These are phyloP conservation scores for Aspergillus pseudoterreus DNA, from an alignment of 2,329 filamentous ascomycete species.

Conservation along the genomic window DNA sequence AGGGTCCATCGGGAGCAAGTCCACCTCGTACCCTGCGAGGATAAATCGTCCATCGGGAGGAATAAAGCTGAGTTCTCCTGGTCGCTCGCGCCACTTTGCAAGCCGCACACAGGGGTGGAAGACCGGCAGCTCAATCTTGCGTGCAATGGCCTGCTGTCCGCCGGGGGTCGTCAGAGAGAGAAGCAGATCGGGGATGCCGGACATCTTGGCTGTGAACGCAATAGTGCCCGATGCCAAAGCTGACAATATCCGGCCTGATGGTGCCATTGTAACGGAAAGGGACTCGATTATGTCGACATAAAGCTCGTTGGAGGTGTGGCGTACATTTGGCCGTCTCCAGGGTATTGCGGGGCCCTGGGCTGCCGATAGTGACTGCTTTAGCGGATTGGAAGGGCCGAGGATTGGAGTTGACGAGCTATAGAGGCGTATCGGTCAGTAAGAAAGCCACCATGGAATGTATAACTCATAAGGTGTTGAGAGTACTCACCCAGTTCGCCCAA, in stretches of 20 bases:
- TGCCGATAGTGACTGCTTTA: conserved; percentile 39
- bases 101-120: conserved; percentile 95
- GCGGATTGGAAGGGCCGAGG: conserved; percentile 35
- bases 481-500: conserved; percentile 71
- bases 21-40: conserved; percentile 88
- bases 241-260: conserved; percentile 80
- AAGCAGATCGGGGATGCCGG: conserved; percentile 86
- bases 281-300: conserved; percentile 96
- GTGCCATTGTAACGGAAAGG: conserved; percentile 80
- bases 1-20: conserved; percentile 71
- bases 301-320: conserved; percentile 94
- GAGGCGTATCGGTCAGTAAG: background rate
- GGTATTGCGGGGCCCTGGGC: conserved; percentile 59
- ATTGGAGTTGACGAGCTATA: conserved; percentile 37
- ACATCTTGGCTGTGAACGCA: conserved; percentile 91
- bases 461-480: background rate
- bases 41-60: conserved; percentile 94
- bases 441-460: background rate
- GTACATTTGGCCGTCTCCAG: conserved; percentile 87
- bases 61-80: conserved; percentile 91
- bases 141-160: conserved; percentile 70
- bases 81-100: conserved; percentile 81
- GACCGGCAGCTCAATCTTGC: conserved; percentile 79
- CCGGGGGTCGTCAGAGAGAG: conserved; percentile 76
- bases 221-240: conserved; percentile 90